Evolutionary conservation across 352 stramenopile genomes (phyloP).

Genomic region (Peronospora destructor): DNA sequence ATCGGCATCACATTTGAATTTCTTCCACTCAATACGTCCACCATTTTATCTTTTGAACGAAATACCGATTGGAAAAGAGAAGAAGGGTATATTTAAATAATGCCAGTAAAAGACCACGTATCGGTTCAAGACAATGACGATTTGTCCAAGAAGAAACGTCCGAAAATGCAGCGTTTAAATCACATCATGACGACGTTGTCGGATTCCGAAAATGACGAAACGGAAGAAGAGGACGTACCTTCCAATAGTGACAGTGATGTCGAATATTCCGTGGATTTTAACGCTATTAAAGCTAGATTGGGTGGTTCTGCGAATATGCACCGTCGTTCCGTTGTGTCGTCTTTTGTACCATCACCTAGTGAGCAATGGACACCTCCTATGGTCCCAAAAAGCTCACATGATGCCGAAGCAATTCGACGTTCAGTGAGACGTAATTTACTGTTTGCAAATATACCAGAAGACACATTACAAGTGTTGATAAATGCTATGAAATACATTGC

Average conservation of each 20-base stretch:
- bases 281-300: conserved; percentile 33
- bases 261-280: conserved; percentile 35
- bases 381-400: conserved; percentile 41
- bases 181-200: conserved; percentile 2
- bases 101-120: background rate
- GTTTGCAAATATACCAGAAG: conserved; percentile 59
- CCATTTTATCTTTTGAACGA: too few species aligned
- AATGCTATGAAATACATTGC: conserved; percentile 65
- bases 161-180: conserved; percentile 21
- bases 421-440: conserved; percentile 59
- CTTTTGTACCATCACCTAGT: conserved; percentile 37
- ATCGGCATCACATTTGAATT: background rate
- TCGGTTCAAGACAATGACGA: too few species aligned
- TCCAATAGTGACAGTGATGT: conserved; percentile 28
- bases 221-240: conserved; percentile 26
- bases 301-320: conserved; percentile 31
- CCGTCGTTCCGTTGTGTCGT: conserved; percentile 53
- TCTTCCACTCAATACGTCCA: background rate
- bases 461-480: conserved; percentile 58
- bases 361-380: conserved; percentile 50
- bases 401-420: conserved; percentile 46
- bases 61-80: too few species aligned
- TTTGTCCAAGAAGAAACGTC: conserved; percentile 21
- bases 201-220: conserved; percentile 26
- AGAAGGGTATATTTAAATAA: background rate